Base-by-base conservation (phyloP, 208 protist species). In the Leishmania guyanensis region DNA sequence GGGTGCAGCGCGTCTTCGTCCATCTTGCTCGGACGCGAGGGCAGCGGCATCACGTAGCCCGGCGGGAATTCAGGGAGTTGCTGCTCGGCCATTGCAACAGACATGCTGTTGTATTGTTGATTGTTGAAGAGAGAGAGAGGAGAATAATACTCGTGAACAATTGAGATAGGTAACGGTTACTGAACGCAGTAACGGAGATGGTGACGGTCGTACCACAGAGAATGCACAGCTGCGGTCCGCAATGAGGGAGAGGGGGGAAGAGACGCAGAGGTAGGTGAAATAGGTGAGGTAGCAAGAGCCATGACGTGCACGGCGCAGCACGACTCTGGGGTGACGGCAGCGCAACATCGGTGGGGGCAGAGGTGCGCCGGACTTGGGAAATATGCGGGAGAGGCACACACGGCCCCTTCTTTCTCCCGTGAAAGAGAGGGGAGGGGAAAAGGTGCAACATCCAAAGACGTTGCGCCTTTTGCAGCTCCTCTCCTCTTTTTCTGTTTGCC, bases 1-100 rank as follows among this genome's bases (percentile, higher is more conserved):
- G 90, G 77, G 50, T 88, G 86, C 76, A 94, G 60, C 65, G 92
- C 80, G 84, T 95, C 92, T 62, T 86, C 79, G 74, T 91, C 81
- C 84, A 88, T 83, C 69, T 79, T 72, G 46, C 82, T 72, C 5
- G 80, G 77, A 0, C 53, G 75, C 3, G 65, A 66, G 14, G 87
- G 88, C 39, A 90, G 80, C 51, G 89, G 89, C 87, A 94, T 89
- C 74, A 89, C 80, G 84, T 88, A 93, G 77, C 79, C 81, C 36
- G 85, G 76, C 48, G 36, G 36, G 36, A 39, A 39, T 39, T 39
- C 36, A 39, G 36, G 36, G 36, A 0, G 36, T 39, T 39, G 36
- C 0, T 39, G 36, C 0, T 72, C 79, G n/a, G 81, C 68, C n/a
- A 29, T 54, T 56, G 72, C n/a, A 17, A n/a, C 43, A 65, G 69